phyloP scores from a whole-genome alignment of 345 rosid genomes.

The Syzygium oleosum region DNA sequence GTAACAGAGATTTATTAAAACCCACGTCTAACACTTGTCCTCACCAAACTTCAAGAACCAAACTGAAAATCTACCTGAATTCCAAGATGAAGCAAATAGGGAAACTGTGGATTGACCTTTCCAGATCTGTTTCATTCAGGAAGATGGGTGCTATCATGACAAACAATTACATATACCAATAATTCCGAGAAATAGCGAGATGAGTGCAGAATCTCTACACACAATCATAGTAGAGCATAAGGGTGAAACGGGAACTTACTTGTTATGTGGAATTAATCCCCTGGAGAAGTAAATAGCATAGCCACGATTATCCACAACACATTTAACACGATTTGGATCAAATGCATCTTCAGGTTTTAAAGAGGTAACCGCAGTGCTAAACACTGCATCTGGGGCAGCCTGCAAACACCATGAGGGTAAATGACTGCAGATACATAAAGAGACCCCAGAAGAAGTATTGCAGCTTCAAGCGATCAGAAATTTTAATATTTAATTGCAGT shows the following conservation, averaged over 20 bases:
- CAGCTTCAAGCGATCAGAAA: neutral
- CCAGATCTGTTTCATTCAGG: constrained; percentile 49
- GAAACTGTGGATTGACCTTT: constrained; percentile 66
- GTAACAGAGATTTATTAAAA: neutral
- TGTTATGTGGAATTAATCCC: constrained; percentile 87
- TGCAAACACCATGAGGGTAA: constrained; percentile 10
- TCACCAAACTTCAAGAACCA: neutral
- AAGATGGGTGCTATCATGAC: neutral
- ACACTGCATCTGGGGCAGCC: constrained; percentile 94
- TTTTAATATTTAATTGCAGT: neutral
- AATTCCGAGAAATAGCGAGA: neutral
- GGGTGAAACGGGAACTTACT: constrained; percentile 32
- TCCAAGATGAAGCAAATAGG: constrained; percentile 95
- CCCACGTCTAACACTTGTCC: neutral
- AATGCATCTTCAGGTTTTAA: constrained; percentile 84
- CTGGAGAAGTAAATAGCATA: constrained; percentile 90
- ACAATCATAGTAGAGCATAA: neutral
- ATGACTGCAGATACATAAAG: neutral
- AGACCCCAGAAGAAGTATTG: neutral
- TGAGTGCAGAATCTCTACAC: neutral
- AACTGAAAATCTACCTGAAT: constrained; percentile 54
- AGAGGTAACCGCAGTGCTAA: constrained; percentile 91
- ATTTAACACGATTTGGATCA: constrained; percentile 92
- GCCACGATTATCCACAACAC: constrained; percentile 70
- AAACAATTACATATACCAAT: neutral